A percentile compares a stretch with the other conserved stretches of the same genome.
Evolutionary conservation across 257 asterid genomes (phyloP).

Genomic region (Cordia subcordata): DNA sequence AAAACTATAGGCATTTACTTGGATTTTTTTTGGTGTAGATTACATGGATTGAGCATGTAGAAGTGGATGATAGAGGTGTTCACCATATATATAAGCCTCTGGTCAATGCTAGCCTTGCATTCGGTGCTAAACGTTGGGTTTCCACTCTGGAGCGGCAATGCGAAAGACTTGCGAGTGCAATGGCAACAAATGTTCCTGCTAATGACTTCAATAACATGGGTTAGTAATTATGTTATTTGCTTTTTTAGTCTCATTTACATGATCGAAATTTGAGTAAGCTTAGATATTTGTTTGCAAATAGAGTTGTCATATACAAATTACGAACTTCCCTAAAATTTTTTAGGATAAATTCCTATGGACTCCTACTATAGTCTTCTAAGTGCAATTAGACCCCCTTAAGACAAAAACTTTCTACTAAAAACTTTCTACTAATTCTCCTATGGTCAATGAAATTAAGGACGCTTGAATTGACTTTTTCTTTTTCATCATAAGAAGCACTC

Average conservation of each 20-base stretch:
- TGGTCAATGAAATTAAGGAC: no score
- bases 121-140: conserved; percentile 59
- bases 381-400: no score
- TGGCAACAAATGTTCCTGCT: conserved; percentile 9
- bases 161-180: conserved; percentile 26
- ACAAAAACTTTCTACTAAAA: no score
- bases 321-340: no score
- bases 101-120: conserved; percentile 43
- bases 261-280: not conserved
- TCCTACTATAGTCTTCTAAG: no score
- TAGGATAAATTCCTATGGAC: no score
- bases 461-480: no score
- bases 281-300: no score
- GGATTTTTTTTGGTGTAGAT: conserved; percentile 17
- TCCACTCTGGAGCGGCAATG: conserved; percentile 40
- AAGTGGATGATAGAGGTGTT: conserved; percentile 23
- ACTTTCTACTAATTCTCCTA: no score
- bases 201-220: conserved; percentile 12
- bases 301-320: no score
- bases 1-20: no score
- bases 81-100: conserved; percentile 37
- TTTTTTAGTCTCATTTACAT: not conserved
- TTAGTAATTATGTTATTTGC: not conserved
- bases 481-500: no score
- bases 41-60: conserved; percentile 63